Evolutionary conservation across 139 green algal species (phyloP), one percentile per base, ranked within the genome.

Genomic region (Micromonas commoda): DNA sequence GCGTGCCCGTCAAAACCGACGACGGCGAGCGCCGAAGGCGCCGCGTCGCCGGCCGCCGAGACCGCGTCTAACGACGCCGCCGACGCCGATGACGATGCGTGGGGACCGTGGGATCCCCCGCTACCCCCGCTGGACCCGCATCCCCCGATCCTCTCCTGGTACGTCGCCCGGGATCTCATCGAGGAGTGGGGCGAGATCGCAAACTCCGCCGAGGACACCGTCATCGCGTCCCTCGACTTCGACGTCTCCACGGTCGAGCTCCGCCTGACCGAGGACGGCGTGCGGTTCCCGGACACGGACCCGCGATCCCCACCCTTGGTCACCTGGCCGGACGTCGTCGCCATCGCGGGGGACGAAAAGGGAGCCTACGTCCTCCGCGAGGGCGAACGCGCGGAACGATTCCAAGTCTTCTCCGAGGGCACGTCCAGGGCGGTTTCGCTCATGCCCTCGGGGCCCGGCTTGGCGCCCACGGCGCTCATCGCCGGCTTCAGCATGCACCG

Each of bases 401-500:
- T 35, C n/a, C 61, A 68, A 32, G 61, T 29, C 61, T 68, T 68
- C 26, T 29, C n/a, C 9, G 61, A 68, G 5, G 26, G 16, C 61
- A 68, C 61, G n/a, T 68, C 26, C 9, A 32, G 72, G 45, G 72
- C 72, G 32, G 72, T 78, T 24, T 61, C 31, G 6, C 2, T 78
- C 19, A 68, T 68, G 53, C 51, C 53, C 32, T 31, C 39, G 3
- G 21, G 34, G 5, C 21, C 31, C 9, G 21, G n/a, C 19, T 26
- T 16, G 33, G 1, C 52, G 32, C 51, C 72, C 3, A 78, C 72
- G 1, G 72, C 72, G 53, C 33, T 78, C 29, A 53, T 78, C 72
- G 72, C 51, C 20, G 72, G 72, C 1, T 78, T 78, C 33, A 32
- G 19, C 2, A 78, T 78, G 72, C 72, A 78, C 61, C 72, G 72